phyloP scores from a whole-genome alignment of 2,329 filamentous ascomycete genomes.

The Penicillium sumatraense region DNA sequence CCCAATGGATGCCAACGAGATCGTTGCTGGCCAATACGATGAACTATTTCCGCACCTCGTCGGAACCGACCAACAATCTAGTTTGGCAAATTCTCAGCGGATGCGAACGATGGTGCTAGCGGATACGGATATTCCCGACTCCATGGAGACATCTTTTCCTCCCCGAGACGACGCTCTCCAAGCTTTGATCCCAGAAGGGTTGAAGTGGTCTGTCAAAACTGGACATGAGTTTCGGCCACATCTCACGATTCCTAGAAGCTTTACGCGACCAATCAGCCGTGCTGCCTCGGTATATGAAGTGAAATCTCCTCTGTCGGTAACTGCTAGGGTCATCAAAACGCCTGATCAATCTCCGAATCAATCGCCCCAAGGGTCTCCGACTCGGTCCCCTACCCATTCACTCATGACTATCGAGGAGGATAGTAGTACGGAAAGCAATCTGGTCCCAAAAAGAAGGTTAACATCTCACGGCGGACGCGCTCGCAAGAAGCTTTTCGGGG shows the following conservation, averaged over 20 bases:
- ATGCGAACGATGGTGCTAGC: not conserved
- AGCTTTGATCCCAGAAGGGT: conserved; percentile 4
- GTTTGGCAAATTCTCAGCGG: not conserved
- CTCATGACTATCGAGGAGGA: conserved; percentile 7
- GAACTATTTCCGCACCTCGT: not conserved
- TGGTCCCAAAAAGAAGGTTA: not conserved
- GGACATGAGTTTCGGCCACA: conserved; percentile 17
- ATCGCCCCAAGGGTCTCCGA: not conserved
- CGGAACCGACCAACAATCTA: not conserved
- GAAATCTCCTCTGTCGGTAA: not conserved
- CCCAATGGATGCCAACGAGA: not conserved
- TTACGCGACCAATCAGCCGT: not conserved
- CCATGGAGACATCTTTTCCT: not conserved
- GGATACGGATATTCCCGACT: not conserved
- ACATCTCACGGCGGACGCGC: conserved; percentile 20
- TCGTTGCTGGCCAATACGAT: not conserved
- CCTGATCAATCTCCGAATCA: not conserved
- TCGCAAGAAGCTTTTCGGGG: conserved; percentile 50
- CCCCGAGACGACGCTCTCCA: not conserved
- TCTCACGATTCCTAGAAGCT: not conserved
- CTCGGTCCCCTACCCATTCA: not conserved
- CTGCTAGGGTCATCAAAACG: not conserved
- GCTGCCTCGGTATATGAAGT: not conserved
- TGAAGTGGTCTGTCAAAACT: conserved; percentile 11
- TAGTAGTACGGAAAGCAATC: not conserved